phyloP scores from a whole-genome alignment of 768 basidiomycete species.

The Tylopilus rubrobrunneus region DNA sequence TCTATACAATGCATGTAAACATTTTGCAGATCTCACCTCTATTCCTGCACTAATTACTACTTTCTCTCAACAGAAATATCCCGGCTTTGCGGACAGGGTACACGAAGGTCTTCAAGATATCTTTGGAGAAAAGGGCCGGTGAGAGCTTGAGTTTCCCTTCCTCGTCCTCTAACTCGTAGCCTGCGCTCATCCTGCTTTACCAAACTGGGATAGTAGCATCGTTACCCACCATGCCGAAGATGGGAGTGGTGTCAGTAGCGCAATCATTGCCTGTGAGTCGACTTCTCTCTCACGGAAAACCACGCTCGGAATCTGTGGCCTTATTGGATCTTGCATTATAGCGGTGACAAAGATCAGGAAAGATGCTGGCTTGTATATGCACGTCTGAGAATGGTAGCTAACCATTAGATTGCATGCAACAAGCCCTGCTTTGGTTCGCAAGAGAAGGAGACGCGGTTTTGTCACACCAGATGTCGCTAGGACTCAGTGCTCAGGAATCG shows the following conservation, averaged over 20 bases:
- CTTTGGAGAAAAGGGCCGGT: slow-evolving; percentile 95
- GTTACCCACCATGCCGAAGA: slow-evolving; percentile 41
- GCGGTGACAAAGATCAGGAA: slow-evolving; percentile 89
- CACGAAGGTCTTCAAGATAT: slow-evolving; percentile 92
- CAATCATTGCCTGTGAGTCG: slow-evolving; percentile 81
- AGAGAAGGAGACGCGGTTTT: background rate
- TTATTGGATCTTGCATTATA: slow-evolving; percentile 26
- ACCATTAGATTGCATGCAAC: background rate
- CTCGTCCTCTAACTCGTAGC: background rate
- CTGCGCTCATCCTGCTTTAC: slow-evolving; percentile 36
- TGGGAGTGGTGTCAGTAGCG: slow-evolving; percentile 88
- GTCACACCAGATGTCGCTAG: background rate
- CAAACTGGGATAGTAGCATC: slow-evolving; percentile 50
- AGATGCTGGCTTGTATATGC: slow-evolving; percentile 53
- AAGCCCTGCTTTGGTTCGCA: background rate
- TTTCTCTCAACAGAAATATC: slow-evolving; percentile 77
- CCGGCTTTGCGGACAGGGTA: slow-evolving; percentile 88
- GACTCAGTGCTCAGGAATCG: background rate
- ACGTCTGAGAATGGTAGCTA: slow-evolving; percentile 37
- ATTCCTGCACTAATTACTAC: background rate
- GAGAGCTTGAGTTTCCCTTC: slow-evolving; percentile 27
- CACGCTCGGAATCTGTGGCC: background rate
- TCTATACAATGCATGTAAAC: slow-evolving; percentile 77
- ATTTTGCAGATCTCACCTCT: background rate
- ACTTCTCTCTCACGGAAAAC: background rate